Conservation (phyloP, 225 moss, liverwort and hornwort species). For the Anthoceros angustus region DNA sequence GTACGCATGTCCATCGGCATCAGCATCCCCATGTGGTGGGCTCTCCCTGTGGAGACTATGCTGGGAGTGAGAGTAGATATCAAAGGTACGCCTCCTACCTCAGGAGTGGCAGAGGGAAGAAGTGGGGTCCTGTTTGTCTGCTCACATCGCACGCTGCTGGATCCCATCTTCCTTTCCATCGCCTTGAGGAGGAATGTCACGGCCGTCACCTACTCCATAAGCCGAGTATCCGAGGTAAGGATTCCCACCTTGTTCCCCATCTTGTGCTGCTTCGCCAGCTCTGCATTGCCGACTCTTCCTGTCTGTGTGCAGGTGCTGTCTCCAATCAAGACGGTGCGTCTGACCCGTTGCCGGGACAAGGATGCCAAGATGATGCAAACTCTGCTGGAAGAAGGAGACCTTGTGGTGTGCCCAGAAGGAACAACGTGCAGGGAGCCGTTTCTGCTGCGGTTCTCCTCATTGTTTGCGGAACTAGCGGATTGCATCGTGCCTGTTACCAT, state of each 20-base stretch:
- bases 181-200: slow-evolving; percentile 21
- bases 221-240: slow-evolving; percentile 12
- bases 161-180: slow-evolving; percentile 28
- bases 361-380: slow-evolving; percentile 26
- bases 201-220: slow-evolving; percentile 28
- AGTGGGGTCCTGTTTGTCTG: slow-evolving; percentile 31
- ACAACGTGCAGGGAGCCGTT: slow-evolving; percentile 33
- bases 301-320: slow-evolving; percentile 11
- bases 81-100: slow-evolving; percentile 13
- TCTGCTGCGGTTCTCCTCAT: slow-evolving; percentile 21
- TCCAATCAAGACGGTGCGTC: slow-evolving; percentile 23
- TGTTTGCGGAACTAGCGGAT: slow-evolving; percentile 30
- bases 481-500: slow-evolving; percentile 29
- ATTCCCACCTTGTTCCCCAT: background rate
- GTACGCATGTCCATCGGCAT: slow-evolving; percentile 22
- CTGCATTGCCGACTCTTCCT: background rate
- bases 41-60: slow-evolving; percentile 17
- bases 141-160: slow-evolving; percentile 28
- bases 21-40: slow-evolving; percentile 18
- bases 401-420: slow-evolving; percentile 26
- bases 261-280: background rate
- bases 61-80: slow-evolving; percentile 22
- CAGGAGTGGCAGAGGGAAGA: slow-evolving; percentile 11
- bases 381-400: slow-evolving; percentile 23
- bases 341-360: slow-evolving; percentile 15